Conservation (phyloP, 352 stramenopile species). For the Globisporangium spiculum region DNA sequence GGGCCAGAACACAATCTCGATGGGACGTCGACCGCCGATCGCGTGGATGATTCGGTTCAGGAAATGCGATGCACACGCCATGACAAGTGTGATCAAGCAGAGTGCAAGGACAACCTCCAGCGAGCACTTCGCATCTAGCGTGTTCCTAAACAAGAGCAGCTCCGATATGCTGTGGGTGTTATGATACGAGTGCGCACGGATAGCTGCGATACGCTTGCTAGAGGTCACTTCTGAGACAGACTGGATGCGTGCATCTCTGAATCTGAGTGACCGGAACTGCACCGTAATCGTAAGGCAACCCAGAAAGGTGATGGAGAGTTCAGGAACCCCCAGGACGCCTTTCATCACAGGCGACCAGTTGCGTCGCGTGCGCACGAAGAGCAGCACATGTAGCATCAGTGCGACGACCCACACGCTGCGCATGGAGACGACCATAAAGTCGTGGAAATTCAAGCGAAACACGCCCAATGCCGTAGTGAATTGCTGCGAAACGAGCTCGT, state of each 20-base stretch:
- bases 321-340: neutral
- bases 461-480: neutral
- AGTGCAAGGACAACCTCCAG: neutral
- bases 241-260: neutral
- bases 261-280: neutral
- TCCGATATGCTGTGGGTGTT: neutral
- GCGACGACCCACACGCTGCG: conserved; percentile 1
- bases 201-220: neutral
- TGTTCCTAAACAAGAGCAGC: neutral
- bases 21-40: neutral
- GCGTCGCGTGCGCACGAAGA: neutral
- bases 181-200: neutral
- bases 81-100: neutral
- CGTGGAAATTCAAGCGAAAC: neutral
- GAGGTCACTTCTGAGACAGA: neutral
- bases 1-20: neutral
- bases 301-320: neutral
- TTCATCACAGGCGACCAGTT: neutral
- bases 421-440: neutral
- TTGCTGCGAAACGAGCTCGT: neutral
- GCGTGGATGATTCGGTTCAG: neutral
- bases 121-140: neutral
- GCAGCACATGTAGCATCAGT: neutral
- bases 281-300: neutral
- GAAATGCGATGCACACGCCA: neutral